Base-by-base conservation (phyloP, 306 rosid genomes). In the Fagus sylvatica region DNA sequence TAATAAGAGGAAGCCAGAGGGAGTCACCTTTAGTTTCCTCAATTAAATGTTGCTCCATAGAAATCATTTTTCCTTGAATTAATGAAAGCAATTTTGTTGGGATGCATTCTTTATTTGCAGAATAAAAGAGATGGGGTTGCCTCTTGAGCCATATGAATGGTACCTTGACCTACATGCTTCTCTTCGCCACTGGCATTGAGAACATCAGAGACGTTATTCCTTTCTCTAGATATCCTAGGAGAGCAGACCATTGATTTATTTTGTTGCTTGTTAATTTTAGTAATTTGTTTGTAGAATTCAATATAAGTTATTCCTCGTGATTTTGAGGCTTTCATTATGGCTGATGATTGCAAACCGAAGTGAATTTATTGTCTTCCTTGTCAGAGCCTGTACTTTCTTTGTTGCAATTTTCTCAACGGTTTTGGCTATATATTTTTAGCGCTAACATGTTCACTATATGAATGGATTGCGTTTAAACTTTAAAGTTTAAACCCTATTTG, bases 111-210 rank as follows among this genome's bases (percentile, higher is more conserved):
- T 41, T 46, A 69, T 4, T 74, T n/a, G n/a, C n/a, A n/a, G n/a
- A n/a, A 81, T 96, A 76, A 41, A 75, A 81, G 99, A 96, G 74
- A 76, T 85, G 89, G 92, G 76, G 13, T 83, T 91, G 72, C 98
- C 97, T 2, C 2, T 65, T 28, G 99, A 96, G 83, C 99, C 96
- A 49, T 93, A 93, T 7, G 98, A 96, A 73, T 96, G 97, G 99
- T 93, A 96, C 87, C 93, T 91, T 78, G 98, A 96, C 75, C 82
- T 96, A 97, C 62, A 93, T 90, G 99, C 84, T 96, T 75, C 96
- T 96, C 69, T 96, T 96, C 74, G 97, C 99, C 8, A 96, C 99
- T 0, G 97, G 96, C 55, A 71, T 93, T 55, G 99, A 96, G 78
- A 96, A 93, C 73, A 96, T 96, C 51, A 86, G 94, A 86, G 93